These are phyloP conservation scores for Henckelia pumila DNA, from an alignment of 257 asterid species.

Conservation along the genomic window DNA sequence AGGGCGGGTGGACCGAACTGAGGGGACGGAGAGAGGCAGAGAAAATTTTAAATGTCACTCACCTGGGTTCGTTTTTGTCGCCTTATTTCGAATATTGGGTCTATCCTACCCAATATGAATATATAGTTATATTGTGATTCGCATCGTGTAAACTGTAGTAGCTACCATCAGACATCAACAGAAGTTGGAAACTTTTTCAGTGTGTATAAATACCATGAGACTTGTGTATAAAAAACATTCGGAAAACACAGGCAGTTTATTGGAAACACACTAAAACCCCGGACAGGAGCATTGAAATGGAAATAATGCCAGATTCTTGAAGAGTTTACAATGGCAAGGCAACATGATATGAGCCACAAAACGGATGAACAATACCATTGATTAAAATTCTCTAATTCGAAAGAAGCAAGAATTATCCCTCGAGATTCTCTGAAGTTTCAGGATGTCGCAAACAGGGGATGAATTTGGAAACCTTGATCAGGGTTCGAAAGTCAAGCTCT, in stretches of 20 bases:
- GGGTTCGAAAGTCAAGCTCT: constrained; percentile 36
- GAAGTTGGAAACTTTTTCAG: neutral
- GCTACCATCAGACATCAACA: neutral
- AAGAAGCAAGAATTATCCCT: neutral
- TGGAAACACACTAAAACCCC: neutral
- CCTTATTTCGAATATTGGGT: no score
- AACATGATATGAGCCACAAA: neutral
- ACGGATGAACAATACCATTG: neutral
- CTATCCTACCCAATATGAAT: neutral
- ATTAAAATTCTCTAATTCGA: neutral
- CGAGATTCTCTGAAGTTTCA: neutral
- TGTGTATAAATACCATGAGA: neutral
- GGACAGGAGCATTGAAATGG: neutral
- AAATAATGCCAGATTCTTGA: neutral
- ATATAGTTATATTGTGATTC: no score
- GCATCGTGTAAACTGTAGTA: neutral
- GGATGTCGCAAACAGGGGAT: neutral
- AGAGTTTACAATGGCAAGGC: neutral
- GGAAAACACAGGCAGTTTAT: neutral
- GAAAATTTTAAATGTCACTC: neutral
- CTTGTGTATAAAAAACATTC: neutral
- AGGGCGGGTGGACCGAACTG: neutral
- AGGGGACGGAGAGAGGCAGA: no score
- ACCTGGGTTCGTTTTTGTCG: neutral
- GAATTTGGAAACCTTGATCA: neutral